These are phyloP conservation scores for Dothidotthia symphoricarpi DNA, from an alignment of 2,329 filamentous ascomycete genomes.

Conservation along the genomic window DNA sequence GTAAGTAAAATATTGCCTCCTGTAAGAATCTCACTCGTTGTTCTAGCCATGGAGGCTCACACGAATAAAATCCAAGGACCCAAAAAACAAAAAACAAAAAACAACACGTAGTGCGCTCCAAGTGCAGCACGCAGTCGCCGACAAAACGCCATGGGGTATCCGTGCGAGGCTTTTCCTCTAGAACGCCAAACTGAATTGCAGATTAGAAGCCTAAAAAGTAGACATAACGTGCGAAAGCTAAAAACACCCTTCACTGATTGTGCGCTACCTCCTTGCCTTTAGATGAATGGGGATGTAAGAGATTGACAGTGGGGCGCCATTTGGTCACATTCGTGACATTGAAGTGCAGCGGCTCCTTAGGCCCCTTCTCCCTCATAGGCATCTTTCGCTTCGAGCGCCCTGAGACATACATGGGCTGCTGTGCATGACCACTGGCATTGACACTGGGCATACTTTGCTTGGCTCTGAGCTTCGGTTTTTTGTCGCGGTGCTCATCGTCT, in stretches of 20 bases:
- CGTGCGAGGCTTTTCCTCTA: constrained; percentile 22
- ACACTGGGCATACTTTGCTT: constrained; percentile 39
- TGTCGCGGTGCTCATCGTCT: constrained; percentile 43
- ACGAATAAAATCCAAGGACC: no score
- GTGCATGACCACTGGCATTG: constrained; percentile 21
- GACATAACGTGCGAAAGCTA: background rate
- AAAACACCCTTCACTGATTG: constrained; percentile 7
- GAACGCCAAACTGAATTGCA: constrained; percentile 15
- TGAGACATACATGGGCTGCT: constrained; percentile 40
- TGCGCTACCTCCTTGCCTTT: constrained; percentile 38
- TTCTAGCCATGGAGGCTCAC: no score
- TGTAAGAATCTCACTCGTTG: no score
- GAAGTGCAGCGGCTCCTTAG: constrained; percentile 42
- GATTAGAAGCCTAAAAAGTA: background rate
- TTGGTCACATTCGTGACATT: constrained; percentile 39
- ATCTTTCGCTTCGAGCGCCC: constrained; percentile 46
- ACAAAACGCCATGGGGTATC: constrained; percentile 28
- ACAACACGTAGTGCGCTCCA: no score
- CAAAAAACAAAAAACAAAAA: no score
- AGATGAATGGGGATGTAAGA: constrained; percentile 36
- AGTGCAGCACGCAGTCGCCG: constrained; percentile 3
- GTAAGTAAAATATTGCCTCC: no score
- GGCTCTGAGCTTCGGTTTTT: constrained; percentile 42
- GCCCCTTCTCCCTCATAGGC: constrained; percentile 39
- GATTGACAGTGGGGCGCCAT: constrained; percentile 33